Percentiles rank a stretch among this genome's conserved stretches.
Conservation (phyloP, 139 green algal genomes). For the Coelastrella sp. region DNA sequence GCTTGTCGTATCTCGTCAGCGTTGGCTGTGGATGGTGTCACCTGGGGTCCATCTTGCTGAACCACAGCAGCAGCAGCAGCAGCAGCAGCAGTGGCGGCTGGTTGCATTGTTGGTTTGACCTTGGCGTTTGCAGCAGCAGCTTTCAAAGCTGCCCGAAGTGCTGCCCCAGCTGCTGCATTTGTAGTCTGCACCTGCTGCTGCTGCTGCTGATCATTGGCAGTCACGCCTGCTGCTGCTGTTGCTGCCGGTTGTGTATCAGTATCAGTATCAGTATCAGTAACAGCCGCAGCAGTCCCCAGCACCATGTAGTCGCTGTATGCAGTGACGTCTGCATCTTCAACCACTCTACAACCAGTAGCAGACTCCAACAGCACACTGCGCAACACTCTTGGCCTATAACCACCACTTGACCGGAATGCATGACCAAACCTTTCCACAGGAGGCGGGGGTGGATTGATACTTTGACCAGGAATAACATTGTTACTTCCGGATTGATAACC, state of each 20-base stretch:
- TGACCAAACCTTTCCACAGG: conserved; percentile 8
- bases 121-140: not conserved
- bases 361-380: not conserved
- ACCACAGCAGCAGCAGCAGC: not conserved
- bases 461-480: not conserved
- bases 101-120: not conserved
- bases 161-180: not conserved
- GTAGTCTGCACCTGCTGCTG: not conserved
- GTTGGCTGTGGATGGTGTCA: too few relatives aligned
- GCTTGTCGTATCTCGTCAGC: too few relatives aligned
- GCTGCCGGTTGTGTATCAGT: not conserved
- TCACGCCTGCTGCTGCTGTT: not conserved
- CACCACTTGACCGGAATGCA: not conserved
- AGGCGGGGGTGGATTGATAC: not conserved
- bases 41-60: too few relatives aligned
- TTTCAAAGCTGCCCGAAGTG: not conserved
- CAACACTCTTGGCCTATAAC: not conserved
- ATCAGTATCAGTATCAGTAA: not conserved
- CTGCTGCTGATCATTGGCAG: conserved; percentile 8
- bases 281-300: not conserved
- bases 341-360: not conserved
- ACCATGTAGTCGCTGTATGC: conserved; percentile 34
- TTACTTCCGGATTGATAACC: not conserved
- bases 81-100: not conserved
- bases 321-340: not conserved